Percentiles rank a stretch among this genome's conserved stretches.
These are phyloP conservation scores for Boletellus emodensis DNA, from an alignment of 768 basidiomycete species.

Conservation along the genomic window DNA sequence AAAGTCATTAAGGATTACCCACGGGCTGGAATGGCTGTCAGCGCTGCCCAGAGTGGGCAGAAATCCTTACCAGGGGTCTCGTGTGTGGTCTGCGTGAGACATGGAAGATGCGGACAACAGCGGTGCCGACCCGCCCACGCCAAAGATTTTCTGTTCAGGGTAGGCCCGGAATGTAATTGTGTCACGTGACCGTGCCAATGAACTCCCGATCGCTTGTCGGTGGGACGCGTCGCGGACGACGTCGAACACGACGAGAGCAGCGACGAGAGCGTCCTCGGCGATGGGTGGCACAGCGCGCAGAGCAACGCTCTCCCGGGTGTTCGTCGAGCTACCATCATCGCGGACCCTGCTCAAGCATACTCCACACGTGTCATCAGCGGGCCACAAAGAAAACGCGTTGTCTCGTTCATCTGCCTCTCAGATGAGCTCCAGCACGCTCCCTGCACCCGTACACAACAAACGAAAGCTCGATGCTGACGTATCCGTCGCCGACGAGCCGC, in stretches of 20 bases:
- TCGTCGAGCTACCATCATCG: slow-evolving; percentile 53
- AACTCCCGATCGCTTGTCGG: slow-evolving; percentile 5
- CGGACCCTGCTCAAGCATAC: slow-evolving; percentile 18
- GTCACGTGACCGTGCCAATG: slow-evolving; percentile 32
- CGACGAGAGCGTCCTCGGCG: background rate
- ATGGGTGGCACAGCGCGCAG: slow-evolving; percentile 30
- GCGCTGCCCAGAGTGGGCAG: background rate
- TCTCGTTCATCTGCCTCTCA: slow-evolving; percentile 35
- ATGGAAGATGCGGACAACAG: slow-evolving; percentile 35
- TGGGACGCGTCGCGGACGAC: slow-evolving; percentile 21
- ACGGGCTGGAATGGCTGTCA: slow-evolving; percentile 58
- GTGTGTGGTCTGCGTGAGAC: slow-evolving; percentile 89
- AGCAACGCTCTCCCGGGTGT: slow-evolving; percentile 40
- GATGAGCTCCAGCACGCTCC: slow-evolving; percentile 28
- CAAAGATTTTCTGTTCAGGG: slow-evolving; percentile 31
- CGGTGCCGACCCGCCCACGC: background rate
- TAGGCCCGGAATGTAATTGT: slow-evolving; percentile 15
- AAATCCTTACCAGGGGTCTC: slow-evolving; percentile 80
- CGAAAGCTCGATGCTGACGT: slow-evolving; percentile 43
- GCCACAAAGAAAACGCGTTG: slow-evolving; percentile 44
- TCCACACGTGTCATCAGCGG: slow-evolving; percentile 28
- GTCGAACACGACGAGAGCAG: slow-evolving; percentile 18
- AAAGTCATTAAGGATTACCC: slow-evolving; percentile 98
- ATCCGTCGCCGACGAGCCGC: slow-evolving; percentile 14
- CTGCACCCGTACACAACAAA: slow-evolving; percentile 38